phyloP scores from a whole-genome alignment of 805 yeast genomes.

The Kazachstania kunashirensis region DNA sequence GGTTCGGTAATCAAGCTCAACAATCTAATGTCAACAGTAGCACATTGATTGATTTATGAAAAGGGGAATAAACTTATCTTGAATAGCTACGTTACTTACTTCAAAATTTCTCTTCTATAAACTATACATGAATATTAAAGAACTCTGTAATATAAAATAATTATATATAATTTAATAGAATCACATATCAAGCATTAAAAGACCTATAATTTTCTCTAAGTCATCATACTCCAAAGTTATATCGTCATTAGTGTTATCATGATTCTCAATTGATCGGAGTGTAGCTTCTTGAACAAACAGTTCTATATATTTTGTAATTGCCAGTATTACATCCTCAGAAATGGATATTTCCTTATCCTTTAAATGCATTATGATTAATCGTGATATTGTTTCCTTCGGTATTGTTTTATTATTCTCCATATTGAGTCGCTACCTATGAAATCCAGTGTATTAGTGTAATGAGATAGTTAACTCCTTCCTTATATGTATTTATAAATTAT shows the following conservation, averaged over 20 bases:
- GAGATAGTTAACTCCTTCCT: too few species aligned
- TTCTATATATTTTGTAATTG: conserved; percentile 21
- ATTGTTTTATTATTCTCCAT: background rate
- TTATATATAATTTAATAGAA: background rate
- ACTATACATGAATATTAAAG: conserved; percentile 3
- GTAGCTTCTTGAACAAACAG: conserved; percentile 25
- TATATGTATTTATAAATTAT: too few species aligned
- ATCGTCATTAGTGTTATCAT: conserved; percentile 6
- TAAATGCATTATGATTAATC: conserved; percentile 16
- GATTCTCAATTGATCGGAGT: conserved; percentile 22
- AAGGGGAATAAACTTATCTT: background rate
- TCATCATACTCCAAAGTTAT: conserved; percentile 14
- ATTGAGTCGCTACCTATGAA: too few species aligned
- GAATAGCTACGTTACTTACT: too few species aligned
- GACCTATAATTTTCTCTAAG: conserved; percentile 25
- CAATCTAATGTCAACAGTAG: conserved; percentile 24
- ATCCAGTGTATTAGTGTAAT: too few species aligned
- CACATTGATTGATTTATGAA: conserved; percentile 13
- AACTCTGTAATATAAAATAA: conserved; percentile 1
- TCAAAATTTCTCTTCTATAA: conserved; percentile 1
- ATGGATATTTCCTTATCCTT: conserved; percentile 15
- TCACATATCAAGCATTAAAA: conserved; percentile 26
- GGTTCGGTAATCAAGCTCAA: conserved; percentile 69
- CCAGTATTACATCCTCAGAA: conserved; percentile 14
- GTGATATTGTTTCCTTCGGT: conserved; percentile 8